Evolutionary conservation across 257 asterid genomes (phyloP).

Genomic region (Solanum rostratum): DNA sequence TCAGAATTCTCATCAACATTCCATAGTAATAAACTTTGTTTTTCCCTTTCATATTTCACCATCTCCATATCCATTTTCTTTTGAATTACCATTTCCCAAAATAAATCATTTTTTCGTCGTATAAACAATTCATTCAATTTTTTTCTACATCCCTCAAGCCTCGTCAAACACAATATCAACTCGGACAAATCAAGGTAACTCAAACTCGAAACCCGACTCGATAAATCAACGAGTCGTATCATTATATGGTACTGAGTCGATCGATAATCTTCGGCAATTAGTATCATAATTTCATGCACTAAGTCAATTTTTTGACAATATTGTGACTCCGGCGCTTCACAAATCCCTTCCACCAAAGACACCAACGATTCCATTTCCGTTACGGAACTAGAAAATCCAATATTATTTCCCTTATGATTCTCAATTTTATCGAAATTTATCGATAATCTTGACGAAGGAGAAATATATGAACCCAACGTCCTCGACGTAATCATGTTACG

Average conservation of each 20-base stretch:
- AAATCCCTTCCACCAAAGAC: slow-evolving; percentile 23
- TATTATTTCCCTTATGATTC: background rate
- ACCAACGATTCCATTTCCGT: slow-evolving; percentile 20
- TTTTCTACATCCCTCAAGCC: slow-evolving; percentile 14
- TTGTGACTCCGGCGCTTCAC: slow-evolving; percentile 25
- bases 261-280: slow-evolving; percentile 28
- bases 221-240: slow-evolving; percentile 15
- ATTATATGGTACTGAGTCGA: slow-evolving; percentile 18
- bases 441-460: slow-evolving; percentile 1
- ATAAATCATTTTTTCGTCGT: slow-evolving; percentile 14
- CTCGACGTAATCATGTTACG: slow-evolving; percentile 12
- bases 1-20: background rate
- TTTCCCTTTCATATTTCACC: slow-evolving; percentile 5
- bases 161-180: slow-evolving; percentile 15
- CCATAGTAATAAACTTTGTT: slow-evolving; percentile 3
- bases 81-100: slow-evolving; percentile 22
- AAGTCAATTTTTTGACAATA: slow-evolving; percentile 11
- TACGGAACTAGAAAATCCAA: background rate
- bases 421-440: background rate
- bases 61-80: slow-evolving; percentile 7
- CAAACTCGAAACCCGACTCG: background rate
- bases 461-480: slow-evolving; percentile 10
- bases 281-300: slow-evolving; percentile 20
- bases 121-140: slow-evolving; percentile 17
- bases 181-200: slow-evolving; percentile 22